Evolutionary conservation across 1,284 basidiomycete species (phyloP).

Genomic region (Sanguinoderma infundibulare): DNA sequence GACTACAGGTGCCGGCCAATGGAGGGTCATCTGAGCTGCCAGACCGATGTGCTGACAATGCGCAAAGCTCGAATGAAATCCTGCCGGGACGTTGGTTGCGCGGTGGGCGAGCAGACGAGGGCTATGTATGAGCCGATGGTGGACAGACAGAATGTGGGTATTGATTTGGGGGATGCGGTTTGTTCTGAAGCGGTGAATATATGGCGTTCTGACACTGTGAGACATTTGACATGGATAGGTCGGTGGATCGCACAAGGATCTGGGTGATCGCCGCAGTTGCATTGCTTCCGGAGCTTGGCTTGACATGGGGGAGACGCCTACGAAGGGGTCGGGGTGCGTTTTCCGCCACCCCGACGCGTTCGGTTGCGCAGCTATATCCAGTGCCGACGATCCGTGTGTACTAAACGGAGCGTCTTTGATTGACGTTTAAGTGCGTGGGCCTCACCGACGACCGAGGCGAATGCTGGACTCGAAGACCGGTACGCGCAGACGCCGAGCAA

Average conservation of each 20-base stretch:
- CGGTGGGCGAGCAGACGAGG: not conserved
- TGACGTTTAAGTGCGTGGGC: not conserved
- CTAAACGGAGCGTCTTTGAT: no score
- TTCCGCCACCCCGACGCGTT: slow-evolving; percentile 16
- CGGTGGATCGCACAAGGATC: not conserved
- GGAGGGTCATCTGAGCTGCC: not conserved
- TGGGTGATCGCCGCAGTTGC: not conserved
- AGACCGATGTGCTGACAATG: not conserved
- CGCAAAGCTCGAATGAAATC: no score
- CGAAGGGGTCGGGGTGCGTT: slow-evolving; percentile 18
- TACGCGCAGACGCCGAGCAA: not conserved
- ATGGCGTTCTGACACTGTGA: not conserved
- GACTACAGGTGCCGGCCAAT: not conserved
- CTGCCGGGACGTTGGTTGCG: not conserved
- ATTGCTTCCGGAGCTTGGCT: not conserved
- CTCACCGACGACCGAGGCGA: not conserved
- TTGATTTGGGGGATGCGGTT: no score
- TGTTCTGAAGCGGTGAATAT: not conserved
- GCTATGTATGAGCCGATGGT: not conserved
- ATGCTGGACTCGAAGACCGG: no score
- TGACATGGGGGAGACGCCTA: slow-evolving; percentile 2
- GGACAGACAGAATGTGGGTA: not conserved
- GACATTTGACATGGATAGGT: not conserved
- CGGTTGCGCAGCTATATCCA: slow-evolving; percentile 8
- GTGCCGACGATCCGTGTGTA: not conserved